Percentiles rank a stretch among this genome's conserved stretches.
Conservation (phyloP, 768 basidiomycete species). For the Lanmaoa rubissima region DNA sequence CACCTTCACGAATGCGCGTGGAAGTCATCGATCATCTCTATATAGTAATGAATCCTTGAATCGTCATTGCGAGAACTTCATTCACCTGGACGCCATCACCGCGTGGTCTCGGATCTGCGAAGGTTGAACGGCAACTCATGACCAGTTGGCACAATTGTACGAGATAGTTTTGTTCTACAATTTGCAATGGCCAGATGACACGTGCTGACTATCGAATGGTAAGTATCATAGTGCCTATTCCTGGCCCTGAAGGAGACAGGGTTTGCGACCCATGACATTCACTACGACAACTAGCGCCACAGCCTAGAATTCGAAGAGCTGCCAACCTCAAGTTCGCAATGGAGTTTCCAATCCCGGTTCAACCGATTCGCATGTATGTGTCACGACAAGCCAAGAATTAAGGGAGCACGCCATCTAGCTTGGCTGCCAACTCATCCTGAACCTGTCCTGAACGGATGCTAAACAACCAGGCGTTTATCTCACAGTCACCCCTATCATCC, state of each 20-base stretch:
- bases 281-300: neutral
- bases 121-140: slow-evolving; percentile 1
- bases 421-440: neutral
- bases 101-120: slow-evolving; percentile 7
- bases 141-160: neutral
- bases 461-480: slow-evolving; percentile 1
- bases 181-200: neutral
- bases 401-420: neutral
- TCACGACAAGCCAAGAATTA: neutral
- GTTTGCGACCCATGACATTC: neutral
- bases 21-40: neutral
- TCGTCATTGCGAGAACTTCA: neutral
- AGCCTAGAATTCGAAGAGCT: neutral
- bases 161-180: neutral
- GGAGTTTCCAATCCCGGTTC: neutral
- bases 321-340: neutral
- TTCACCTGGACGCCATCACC: neutral
- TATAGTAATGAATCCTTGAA: slow-evolving; percentile 1
- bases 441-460: neutral
- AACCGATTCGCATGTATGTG: neutral
- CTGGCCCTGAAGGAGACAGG: too few relatives aligned
- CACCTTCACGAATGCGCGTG: slow-evolving; percentile 6
- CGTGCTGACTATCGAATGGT: too few relatives aligned
- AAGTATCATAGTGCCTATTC: too few relatives aligned
- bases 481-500: neutral